Evolutionary conservation across 495 filamentous ascomycete genomes (phyloP), one percentile per base, ranked within the genome.

Genomic region (Neurospora discreta): DNA sequence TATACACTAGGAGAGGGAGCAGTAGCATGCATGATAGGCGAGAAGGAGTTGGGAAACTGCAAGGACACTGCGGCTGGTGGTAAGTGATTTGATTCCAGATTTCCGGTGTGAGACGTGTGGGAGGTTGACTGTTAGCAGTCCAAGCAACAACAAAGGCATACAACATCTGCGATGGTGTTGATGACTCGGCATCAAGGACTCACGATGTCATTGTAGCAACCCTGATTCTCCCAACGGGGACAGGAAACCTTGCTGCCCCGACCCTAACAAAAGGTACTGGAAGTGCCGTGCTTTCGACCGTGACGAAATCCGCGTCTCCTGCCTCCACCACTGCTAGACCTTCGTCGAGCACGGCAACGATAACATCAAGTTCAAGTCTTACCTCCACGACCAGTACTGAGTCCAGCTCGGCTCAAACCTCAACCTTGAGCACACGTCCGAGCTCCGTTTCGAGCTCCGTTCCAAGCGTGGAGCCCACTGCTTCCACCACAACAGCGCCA

Each of bases 1-100:
- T 89, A 89, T 71, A 92, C 91, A 0, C 70, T 94, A 68, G 91
- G 90, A 13, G 91, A 93, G 78, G 90, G 84, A 8, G 89, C 87
- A 10, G 77, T 91, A 71, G 85, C 86, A 72, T 94, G 91, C 77
- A 84, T 89, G 15, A 78, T 85, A 67, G 84, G 85, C 26, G 82
- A 85, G 75, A 75, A 68, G 43, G 75, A 75, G 67, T 72, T 81
- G 52, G 85, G 85, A 11, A 72, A 71, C 9, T 88, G 86, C 73
- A 71, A 74, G 58, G 80, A 77, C 4, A 68, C 71, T 15, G 78
- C 83, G 68, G 77, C 76, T 2, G 71, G 74, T 44, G 70, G 85
- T 39, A 39, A 39, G 39, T 39, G 39, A 39, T 39, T 39, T 39
- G 39, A 39, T 39, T 10, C 39, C 39, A 39, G 8, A 3, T 39